Evolutionary conservation across 2,329 filamentous ascomycete species (phyloP).

Genomic region (Dothideomycetes sp.): DNA sequence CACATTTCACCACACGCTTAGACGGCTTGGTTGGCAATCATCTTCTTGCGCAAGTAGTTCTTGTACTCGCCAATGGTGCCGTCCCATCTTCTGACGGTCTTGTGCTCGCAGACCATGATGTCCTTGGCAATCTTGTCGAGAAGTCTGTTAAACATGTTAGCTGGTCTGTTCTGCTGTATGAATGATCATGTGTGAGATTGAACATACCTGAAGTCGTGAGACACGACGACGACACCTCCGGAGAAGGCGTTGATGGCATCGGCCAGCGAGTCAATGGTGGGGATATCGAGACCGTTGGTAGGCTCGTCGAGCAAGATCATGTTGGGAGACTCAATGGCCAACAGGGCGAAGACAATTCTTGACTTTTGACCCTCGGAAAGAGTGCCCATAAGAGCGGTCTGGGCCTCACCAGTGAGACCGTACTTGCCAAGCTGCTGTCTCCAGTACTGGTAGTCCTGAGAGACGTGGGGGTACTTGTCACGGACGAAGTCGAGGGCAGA

Average conservation of each 20-base stretch:
- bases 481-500: constrained; percentile 95
- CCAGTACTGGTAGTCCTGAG: constrained; percentile 99
- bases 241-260: constrained; percentile 95
- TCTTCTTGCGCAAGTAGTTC: constrained; percentile 98
- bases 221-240: constrained; percentile 95
- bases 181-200: too few species aligned
- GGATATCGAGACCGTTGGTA: constrained; percentile 98
- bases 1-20: constrained; percentile 4
- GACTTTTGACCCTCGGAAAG: constrained; percentile 96
- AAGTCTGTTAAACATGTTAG: constrained; percentile 52
- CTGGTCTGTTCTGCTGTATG: constrained; percentile 11
- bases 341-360: constrained; percentile 92
- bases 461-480: constrained; percentile 82
- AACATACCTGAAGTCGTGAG: constrained; percentile 90
- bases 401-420: constrained; percentile 82
- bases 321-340: constrained; percentile 93
- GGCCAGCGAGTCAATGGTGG: constrained; percentile 93
- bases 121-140: constrained; percentile 99
- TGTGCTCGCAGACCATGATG: constrained; percentile 98
- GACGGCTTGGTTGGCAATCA: constrained; percentile 78
- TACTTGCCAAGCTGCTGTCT: constrained; percentile 93
- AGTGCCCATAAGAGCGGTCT: constrained; percentile 96
- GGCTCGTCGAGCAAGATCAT: constrained; percentile 98
- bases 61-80: constrained; percentile 92
- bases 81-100: constrained; percentile 82